These are phyloP conservation scores for Calonectria pseudoreteaudii DNA, from an alignment of 2,329 filamentous ascomycete genomes.

Conservation along the genomic window DNA sequence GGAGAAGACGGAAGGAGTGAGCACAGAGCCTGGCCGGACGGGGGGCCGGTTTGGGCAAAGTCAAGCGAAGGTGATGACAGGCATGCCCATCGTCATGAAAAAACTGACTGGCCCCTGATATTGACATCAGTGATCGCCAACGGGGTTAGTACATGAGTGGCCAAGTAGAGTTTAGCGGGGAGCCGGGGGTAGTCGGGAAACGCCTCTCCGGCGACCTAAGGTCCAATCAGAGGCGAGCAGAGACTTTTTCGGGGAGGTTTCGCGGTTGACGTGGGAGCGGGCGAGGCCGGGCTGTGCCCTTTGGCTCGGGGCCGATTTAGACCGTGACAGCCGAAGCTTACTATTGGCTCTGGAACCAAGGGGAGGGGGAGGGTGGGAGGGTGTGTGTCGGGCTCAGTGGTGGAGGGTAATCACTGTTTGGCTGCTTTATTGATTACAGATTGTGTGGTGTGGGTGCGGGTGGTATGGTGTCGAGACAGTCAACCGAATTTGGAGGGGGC, in stretches of 20 bases:
- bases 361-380: background rate
- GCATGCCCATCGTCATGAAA: slow-evolving; percentile 35
- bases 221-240: slow-evolving; percentile 31
- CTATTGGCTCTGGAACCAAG: slow-evolving; percentile 33
- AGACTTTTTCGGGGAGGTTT: slow-evolving; percentile 19
- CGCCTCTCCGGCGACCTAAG: slow-evolving; percentile 35
- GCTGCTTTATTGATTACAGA: background rate
- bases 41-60: slow-evolving; percentile 25
- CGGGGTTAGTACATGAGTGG: slow-evolving; percentile 36
- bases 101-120: slow-evolving; percentile 7
- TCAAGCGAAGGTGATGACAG: slow-evolving; percentile 31
- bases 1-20: slow-evolving; percentile 11
- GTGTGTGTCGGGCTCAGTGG: background rate
- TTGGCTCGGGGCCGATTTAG: slow-evolving; percentile 41
- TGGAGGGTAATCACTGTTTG: slow-evolving; percentile 1
- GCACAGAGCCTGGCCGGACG: slow-evolving; percentile 3
- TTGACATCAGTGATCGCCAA: slow-evolving; percentile 44
- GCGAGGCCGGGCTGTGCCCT: slow-evolving; percentile 40
- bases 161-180: slow-evolving; percentile 33
- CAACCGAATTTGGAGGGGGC: slow-evolving; percentile 12
- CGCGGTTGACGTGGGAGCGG: slow-evolving; percentile 24
- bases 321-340: slow-evolving; percentile 31
- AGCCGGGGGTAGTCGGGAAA: slow-evolving; percentile 20
- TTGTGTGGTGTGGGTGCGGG: background rate
- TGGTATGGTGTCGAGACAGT: slow-evolving; percentile 5